Base-by-base conservation (phyloP, 768 basidiomycete species). In the Tulasnella sp. region DNA sequence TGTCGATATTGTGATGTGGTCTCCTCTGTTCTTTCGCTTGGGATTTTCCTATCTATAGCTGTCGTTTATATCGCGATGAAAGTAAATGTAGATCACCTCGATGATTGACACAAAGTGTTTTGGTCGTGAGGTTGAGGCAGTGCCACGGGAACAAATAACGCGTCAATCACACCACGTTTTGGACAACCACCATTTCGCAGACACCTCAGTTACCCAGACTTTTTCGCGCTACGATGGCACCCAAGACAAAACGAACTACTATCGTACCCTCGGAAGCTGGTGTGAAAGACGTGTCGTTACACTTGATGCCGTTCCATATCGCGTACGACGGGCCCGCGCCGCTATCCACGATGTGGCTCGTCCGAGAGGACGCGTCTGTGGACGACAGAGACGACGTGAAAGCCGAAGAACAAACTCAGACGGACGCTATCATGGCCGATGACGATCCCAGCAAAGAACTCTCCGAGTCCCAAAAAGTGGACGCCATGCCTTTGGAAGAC, bases 281-380 rank as follows among this genome's bases (percentile, higher is more conserved):
- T 48, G 27, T 32, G 9, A 48, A 48, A 23, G 45, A 48, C 45
- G 45, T 32, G 45, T 23, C 45, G 9, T 27, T 53, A 11, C 75
- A 81, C 65, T 74, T 92, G 29, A 87, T 92, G 84, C 88, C 88
- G 4, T 91, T 92, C 61, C 80, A 83, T 62, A 80, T 90, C 45
- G 69, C 74, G 11, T 79, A 87, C 67, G 72, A 75, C 8, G 88
- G 88, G 0, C 74, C 75, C 17, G 86, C 87, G 1, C 80, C 82
- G 4, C 71, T 90, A 15, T 83, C 82, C 3, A 82, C 82, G 4
- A 91, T 82, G 67, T 81, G 90, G 67, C 76, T 75, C 42, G 72
- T 82, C 51, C 75, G 74, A 53, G 67, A 71, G 2, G 48, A 34
- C 17, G 15, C 34, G 37, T 37, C 23, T 15, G 35, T 25, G 21